These are phyloP conservation scores for Backusella morwellensis DNA, from an alignment of 192 early-diverging fungal genomes.

Conservation along the genomic window DNA sequence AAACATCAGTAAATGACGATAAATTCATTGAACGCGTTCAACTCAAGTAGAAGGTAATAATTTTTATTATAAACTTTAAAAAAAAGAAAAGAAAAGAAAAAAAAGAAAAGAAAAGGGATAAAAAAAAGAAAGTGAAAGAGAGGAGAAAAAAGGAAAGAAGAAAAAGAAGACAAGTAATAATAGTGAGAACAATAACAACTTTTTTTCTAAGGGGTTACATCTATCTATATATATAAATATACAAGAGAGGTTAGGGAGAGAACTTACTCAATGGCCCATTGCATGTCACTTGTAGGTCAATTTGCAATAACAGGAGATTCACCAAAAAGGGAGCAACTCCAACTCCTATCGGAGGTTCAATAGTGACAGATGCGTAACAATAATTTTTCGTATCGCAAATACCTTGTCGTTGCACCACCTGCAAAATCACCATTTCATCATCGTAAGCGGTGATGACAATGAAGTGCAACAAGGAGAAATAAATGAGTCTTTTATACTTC, in stretches of 20 bases:
- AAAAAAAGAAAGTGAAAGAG: not conserved
- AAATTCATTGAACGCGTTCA: not conserved
- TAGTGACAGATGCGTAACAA: not conserved
- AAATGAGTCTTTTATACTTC: not conserved
- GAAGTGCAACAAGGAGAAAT: not conserved
- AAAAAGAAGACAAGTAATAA: not conserved
- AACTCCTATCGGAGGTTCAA: not conserved
- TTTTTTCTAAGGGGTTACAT: constrained; percentile 3
- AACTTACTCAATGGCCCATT: not conserved
- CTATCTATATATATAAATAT: constrained; percentile 2
- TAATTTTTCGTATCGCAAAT: not conserved
- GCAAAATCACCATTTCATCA: not conserved
- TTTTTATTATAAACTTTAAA: constrained; percentile 5
- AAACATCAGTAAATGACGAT: not conserved
- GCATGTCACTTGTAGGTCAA: constrained; percentile 5
- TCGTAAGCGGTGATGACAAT: not conserved
- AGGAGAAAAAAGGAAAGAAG: not conserved
- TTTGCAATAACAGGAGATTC: constrained; percentile 4
- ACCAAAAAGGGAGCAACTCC: not conserved
- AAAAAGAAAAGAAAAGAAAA: not conserved
- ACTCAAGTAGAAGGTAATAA: not conserved
- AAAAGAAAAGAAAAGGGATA: not conserved
- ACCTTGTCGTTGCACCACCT: not conserved
- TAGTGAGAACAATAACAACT: not conserved
- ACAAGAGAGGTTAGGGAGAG: not conserved